Evolutionary conservation across 768 basidiomycete species (phyloP), one percentile per base, ranked within the genome.

Genomic region (Leccinum ochraceum): DNA sequence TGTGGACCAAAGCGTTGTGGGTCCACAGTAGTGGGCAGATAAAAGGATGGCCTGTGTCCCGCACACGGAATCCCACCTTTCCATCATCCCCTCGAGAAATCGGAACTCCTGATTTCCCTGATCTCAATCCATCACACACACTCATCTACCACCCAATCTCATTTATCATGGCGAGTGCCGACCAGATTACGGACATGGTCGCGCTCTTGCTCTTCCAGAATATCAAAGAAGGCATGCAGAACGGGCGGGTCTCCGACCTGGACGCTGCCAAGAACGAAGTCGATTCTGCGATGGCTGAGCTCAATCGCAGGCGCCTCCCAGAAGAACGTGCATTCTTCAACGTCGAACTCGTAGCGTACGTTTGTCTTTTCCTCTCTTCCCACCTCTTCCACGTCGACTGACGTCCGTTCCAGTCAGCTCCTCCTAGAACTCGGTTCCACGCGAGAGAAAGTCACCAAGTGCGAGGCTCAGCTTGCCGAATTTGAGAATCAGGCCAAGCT

Each of bases 181-280:
- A 26, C 10, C 22, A 54, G 16, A 46, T 53, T 44, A 9, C 28
- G 17, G 60, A 60, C 16, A 32, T 36, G 51, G 49, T 20, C 26
- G 60, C 55, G 14, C 42, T 67, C 48, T 28, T 34, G 37, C 60
- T 66, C 59, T 14, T 69, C 34, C 53, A 53, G 4, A 37, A 59
- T 20, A 36, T 69, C 16, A 66, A 4, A 22, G 52, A 62, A 7
- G 58, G 52, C 14, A 58, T 70, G 37, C 48, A 63, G 49, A 54
- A 44, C 2, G 69, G 67, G 1, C 50, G 54, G 22, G 54, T 69
- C 42, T 4, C 56, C 20, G 26, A 59, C 60, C 2, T 60, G 6
- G 32, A 54, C 6, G 34, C 53, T 10, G 61, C 28, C 9, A 51
- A 54, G 46, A 44, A 51, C 17, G 67, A 55, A 46, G 39, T 69